phyloP scores from a whole-genome alignment of 441 rosid species.

The Pelargonium fulgidum region DNA sequence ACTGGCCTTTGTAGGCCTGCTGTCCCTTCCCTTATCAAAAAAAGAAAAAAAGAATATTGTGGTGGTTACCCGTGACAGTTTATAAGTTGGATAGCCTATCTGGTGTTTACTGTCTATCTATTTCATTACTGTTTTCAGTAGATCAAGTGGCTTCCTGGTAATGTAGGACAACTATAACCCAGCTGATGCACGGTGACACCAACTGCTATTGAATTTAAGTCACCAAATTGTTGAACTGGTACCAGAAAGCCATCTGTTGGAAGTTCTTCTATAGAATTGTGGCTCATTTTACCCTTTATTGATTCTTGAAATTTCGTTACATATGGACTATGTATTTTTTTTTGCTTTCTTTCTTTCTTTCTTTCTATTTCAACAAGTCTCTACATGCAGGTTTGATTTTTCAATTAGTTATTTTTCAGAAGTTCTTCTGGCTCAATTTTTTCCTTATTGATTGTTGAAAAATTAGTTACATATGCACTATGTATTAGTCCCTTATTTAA shows the following conservation, averaged over 20 bases:
- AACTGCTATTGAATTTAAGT: not conserved
- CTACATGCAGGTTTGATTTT: not conserved
- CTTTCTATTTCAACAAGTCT: not conserved
- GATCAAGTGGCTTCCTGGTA: not conserved
- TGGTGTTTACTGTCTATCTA: not conserved
- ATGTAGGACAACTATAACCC: conserved; percentile 3
- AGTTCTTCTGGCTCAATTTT: conserved; percentile 4
- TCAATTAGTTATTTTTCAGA: not conserved
- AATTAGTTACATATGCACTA: not conserved
- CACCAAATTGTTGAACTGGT: not conserved
- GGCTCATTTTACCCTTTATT: not conserved
- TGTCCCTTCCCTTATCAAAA: too few species aligned
- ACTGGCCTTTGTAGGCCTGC: too few species aligned
- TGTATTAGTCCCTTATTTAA: too few species aligned
- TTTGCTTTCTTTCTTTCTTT: too few species aligned
- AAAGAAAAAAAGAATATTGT: too few species aligned
- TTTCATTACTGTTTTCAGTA: conserved; percentile 7
- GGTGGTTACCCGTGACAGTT: not conserved
- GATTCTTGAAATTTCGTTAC: not conserved
- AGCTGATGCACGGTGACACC: conserved; percentile 4
- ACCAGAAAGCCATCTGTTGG: not conserved
- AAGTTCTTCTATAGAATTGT: not conserved
- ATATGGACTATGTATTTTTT: not conserved
- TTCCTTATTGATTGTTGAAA: not conserved
- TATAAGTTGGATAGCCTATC: conserved; percentile 4